A percentile compares a stretch with the other conserved stretches of the same genome.
These are phyloP conservation scores for Phallus indusiatus DNA, from an alignment of 768 basidiomycete species.

Conservation along the genomic window DNA sequence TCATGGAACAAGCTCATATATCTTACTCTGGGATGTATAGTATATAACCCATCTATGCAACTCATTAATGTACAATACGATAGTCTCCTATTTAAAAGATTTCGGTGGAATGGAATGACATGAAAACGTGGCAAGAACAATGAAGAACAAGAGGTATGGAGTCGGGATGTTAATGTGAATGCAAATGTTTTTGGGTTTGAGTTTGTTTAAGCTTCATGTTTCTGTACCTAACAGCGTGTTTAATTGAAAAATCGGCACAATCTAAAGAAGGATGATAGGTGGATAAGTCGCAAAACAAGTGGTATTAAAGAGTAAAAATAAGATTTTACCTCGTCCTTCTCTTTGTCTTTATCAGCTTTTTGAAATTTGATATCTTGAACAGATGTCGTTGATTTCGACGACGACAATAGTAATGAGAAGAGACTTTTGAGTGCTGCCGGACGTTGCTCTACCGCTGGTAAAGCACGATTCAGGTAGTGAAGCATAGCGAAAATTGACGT, in stretches of 20 bases:
- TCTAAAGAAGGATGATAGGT: neutral
- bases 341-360: slow-evolving; percentile 1
- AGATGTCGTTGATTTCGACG: neutral
- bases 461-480: neutral
- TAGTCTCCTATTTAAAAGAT: too few species aligned
- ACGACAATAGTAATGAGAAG: neutral
- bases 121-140: too few species aligned
- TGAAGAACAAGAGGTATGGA: too few species aligned
- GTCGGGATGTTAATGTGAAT: neutral
- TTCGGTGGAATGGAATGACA: too few species aligned
- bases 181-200: neutral
- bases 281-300: neutral
- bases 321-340: neutral
- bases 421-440: neutral
- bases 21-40: too few species aligned
- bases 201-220: neutral
- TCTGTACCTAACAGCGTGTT: neutral
- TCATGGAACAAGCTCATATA: too few species aligned
- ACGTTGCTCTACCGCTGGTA: slow-evolving; percentile 4
- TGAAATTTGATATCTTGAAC: neutral
- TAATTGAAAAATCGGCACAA: slow-evolving; percentile 5
- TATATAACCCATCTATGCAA: too few species aligned
- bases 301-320: neutral
- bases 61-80: too few species aligned
- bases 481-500: slow-evolving; percentile 2